Percentiles rank a stretch among this genome's conserved stretches.
phyloP scores from a whole-genome alignment of 2,329 filamentous ascomycete genomes.

The Talaromyces rugulosus region DNA sequence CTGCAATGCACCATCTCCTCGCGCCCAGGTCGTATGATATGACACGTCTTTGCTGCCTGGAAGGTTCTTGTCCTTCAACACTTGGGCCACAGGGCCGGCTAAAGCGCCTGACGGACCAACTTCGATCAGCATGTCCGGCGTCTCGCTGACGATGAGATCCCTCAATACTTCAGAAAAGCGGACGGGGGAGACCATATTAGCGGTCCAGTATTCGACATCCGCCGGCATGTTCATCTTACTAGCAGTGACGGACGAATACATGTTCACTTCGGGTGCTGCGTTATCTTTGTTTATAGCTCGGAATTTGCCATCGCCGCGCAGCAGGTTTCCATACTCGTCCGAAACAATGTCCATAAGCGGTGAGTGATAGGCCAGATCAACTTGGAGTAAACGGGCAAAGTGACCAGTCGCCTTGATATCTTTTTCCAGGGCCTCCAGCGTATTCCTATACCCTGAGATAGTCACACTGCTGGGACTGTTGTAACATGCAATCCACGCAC shows the following conservation, averaged over 20 bases:
- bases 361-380: too few relatives aligned
- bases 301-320: background rate
- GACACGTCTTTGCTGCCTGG: background rate
- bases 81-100: background rate
- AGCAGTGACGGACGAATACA: background rate
- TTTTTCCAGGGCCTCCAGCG: background rate
- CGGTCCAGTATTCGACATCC: background rate
- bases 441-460: background rate
- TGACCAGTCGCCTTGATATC: background rate
- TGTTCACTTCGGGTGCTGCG: background rate
- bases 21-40: background rate
- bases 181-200: background rate
- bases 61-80: background rate
- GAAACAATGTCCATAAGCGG: background rate
- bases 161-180: slow-evolving; percentile 3
- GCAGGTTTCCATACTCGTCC: background rate
- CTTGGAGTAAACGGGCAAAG: too few relatives aligned
- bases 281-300: background rate
- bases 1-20: background rate
- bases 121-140: background rate
- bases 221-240: background rate
- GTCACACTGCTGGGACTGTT: background rate
- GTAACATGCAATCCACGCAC: background rate
- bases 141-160: background rate
- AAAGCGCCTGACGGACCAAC: slow-evolving; percentile 1